Conservation (phyloP, 1,284 basidiomycete species). For the Ustilago lituana region DNA sequence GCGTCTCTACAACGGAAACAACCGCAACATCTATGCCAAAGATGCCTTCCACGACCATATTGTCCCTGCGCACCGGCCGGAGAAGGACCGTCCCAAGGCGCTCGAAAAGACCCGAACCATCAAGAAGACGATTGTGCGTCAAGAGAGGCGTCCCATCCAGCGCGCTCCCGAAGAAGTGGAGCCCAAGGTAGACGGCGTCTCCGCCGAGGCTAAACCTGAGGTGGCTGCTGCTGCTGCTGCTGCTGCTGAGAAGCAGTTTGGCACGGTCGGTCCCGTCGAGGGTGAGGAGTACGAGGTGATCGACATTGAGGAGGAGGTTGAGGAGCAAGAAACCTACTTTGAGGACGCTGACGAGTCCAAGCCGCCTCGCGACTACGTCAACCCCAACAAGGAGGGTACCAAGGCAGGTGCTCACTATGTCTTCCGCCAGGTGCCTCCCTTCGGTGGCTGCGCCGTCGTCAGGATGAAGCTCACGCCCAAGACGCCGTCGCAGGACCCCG, state of each 20-base stretch:
- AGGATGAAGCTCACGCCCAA: slow-evolving; percentile 88
- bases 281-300: slow-evolving; percentile 47
- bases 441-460: slow-evolving; percentile 93
- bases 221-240: slow-evolving; percentile 43
- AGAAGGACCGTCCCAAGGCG: slow-evolving; percentile 59
- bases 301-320: slow-evolving; percentile 63
- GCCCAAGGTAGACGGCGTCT: slow-evolving; percentile 37
- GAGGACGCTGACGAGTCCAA: slow-evolving; percentile 48
- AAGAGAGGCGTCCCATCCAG: slow-evolving; percentile 30
- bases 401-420: slow-evolving; percentile 91
- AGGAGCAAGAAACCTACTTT: slow-evolving; percentile 61
- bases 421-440: slow-evolving; percentile 85
- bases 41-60: slow-evolving; percentile 99
- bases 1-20: slow-evolving; percentile 81
- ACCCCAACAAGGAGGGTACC: slow-evolving; percentile 86
- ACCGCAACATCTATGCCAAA: slow-evolving; percentile 86
- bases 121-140: slow-evolving; percentile 49
- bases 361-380: slow-evolving; percentile 71
- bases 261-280: slow-evolving; percentile 28
- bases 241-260: slow-evolving; percentile 44
- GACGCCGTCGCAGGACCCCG: slow-evolving; percentile 78
- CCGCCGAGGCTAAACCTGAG: slow-evolving; percentile 39
- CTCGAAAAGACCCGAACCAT: slow-evolving; percentile 53
- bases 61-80: slow-evolving; percentile 77
- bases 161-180: slow-evolving; percentile 37